These are phyloP conservation scores for Neofusicoccum umdonicola DNA, from an alignment of 2,329 filamentous ascomycete species.

Conservation along the genomic window DNA sequence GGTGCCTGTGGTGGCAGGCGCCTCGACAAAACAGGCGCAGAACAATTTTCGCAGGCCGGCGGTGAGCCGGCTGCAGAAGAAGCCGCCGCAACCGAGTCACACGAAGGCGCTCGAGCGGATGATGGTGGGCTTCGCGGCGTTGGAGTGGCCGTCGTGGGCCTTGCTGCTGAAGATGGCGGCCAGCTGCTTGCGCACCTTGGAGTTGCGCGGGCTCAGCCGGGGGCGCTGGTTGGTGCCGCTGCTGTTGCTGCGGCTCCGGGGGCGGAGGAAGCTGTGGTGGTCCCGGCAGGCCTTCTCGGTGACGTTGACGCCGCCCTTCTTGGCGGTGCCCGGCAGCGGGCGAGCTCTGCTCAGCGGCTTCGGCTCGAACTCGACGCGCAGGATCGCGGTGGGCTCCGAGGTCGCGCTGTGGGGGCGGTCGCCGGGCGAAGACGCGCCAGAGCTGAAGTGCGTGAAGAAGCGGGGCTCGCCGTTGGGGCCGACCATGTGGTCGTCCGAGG, in stretches of 20 bases:
- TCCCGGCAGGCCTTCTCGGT: conserved; percentile 3
- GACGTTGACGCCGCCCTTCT: conserved; percentile 8
- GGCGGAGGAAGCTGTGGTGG: neutral
- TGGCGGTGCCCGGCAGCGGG: neutral
- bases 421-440: neutral
- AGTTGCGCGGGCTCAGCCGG: neutral
- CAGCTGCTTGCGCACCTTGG: conserved; percentile 13
- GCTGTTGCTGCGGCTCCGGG: conserved; percentile 8
- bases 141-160: neutral
- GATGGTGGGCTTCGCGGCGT: neutral
- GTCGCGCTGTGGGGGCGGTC: neutral
- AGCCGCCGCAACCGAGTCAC: conserved; percentile 6
- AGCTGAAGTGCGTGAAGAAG: conserved; percentile 1
- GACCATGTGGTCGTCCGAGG: neutral
- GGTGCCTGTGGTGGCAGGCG: neutral
- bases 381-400: neutral
- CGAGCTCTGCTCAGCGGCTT: conserved; percentile 7
- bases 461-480: neutral
- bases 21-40: neutral
- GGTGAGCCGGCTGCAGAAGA: neutral
- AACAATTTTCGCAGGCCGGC: neutral
- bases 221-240: neutral
- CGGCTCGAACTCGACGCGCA: neutral
- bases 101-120: neutral
- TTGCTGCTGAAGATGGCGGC: conserved; percentile 6